Evolutionary conservation across 768 basidiomycete species (phyloP).

Genomic region (Calocera cornea): DNA sequence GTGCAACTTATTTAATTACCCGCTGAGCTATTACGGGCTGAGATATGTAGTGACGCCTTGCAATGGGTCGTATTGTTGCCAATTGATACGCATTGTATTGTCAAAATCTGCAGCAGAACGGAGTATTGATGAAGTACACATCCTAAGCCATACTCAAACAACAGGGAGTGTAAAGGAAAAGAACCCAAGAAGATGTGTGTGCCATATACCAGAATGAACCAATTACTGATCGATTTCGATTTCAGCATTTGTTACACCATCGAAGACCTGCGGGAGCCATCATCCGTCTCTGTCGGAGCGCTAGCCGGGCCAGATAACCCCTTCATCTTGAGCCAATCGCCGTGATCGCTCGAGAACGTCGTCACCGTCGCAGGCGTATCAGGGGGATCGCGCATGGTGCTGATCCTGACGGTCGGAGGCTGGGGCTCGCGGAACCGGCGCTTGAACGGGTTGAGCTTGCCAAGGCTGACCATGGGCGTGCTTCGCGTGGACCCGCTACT

Average conservation of each 20-base stretch:
- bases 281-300: not conserved
- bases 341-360: not conserved
- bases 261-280: not conserved
- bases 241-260: not conserved
- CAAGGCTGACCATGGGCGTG: not conserved
- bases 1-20: constrained; percentile 24
- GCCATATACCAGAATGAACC: not conserved
- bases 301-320: not conserved
- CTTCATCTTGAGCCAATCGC: constrained; percentile 2
- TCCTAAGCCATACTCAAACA: not conserved
- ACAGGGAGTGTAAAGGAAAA: not conserved
- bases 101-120: not conserved
- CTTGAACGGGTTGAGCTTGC: not conserved
- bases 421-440: not conserved
- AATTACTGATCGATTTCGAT: not conserved
- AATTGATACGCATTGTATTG: not conserved
- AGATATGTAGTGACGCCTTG: not conserved
- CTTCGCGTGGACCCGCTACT: not conserved
- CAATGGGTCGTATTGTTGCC: not conserved
- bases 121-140: not conserved
- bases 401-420: not conserved
- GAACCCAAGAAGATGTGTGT: not conserved
- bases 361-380: not conserved
- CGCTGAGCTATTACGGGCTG: not conserved
- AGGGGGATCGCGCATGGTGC: not conserved